Evolutionary conservation across 73 alveolate species (phyloP).

Genomic region (Uronychia binucleata): DNA sequence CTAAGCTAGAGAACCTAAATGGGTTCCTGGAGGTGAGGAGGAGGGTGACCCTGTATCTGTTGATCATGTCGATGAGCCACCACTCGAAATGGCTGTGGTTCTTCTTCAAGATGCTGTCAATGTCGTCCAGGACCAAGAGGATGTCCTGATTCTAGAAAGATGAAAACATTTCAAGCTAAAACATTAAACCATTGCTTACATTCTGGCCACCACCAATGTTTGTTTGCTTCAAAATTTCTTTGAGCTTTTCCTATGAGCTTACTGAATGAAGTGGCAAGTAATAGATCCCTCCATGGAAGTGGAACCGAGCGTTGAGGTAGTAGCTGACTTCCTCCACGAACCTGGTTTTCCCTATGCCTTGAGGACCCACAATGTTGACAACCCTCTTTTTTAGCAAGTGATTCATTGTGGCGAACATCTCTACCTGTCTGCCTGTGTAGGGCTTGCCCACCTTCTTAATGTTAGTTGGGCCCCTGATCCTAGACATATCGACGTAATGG

Average conservation of each 20-base stretch:
- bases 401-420: conserved; percentile 5
- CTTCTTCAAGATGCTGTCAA: conserved; percentile 45
- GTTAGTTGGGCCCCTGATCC: conserved; percentile 56
- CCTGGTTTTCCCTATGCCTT: conserved; percentile 64
- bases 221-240: conserved; percentile 9
- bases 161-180: conserved; percentile 8
- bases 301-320: conserved; percentile 32
- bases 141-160: conserved; percentile 28
- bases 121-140: conserved; percentile 46
- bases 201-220: conserved; percentile 28
- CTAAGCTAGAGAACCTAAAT: conserved; percentile 8
- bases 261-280: conserved; percentile 25
- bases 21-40: conserved; percentile 40
- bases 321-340: conserved; percentile 49
- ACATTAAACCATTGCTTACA: not conserved
- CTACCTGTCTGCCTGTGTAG: conserved; percentile 57
- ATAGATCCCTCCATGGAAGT: conserved; percentile 43
- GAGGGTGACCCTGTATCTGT: conserved; percentile 22
- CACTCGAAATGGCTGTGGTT: conserved; percentile 41
- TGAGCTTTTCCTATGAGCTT: conserved; percentile 32
- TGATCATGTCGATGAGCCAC: conserved; percentile 39
- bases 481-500: conserved; percentile 43
- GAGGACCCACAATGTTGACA: conserved; percentile 36
- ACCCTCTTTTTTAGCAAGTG: conserved; percentile 17
- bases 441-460: conserved; percentile 25